These are phyloP conservation scores for Rhizopus stolonifer DNA, from an alignment of 371 early-diverging fungal genomes.

Conservation along the genomic window DNA sequence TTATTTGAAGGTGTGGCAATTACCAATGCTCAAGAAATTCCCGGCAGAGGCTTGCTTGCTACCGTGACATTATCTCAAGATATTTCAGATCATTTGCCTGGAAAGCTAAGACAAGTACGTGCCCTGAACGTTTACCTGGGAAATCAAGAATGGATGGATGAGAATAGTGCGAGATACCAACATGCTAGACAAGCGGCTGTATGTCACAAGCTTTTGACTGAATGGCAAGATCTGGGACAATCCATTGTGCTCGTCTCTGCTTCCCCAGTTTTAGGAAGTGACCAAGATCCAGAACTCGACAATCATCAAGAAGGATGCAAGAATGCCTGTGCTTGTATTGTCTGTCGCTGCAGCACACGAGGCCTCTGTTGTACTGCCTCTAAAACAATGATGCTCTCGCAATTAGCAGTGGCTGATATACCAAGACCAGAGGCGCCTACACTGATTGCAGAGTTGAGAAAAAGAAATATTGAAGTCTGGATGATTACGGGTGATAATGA, in stretches of 20 bases:
- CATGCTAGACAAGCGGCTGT: constrained; percentile 38
- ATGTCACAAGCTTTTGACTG: constrained; percentile 24
- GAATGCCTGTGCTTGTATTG: constrained; percentile 46
- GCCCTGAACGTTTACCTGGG: constrained; percentile 61
- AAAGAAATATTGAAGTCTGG: constrained; percentile 62
- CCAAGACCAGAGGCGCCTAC: constrained; percentile 53
- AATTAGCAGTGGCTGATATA: constrained; percentile 58
- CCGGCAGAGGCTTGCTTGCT: constrained; percentile 69
- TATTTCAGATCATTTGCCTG: constrained; percentile 22
- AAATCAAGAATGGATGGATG: constrained; percentile 71
- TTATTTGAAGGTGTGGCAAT: constrained; percentile 52
- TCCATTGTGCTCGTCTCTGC: constrained; percentile 63
- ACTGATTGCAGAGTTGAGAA: constrained; percentile 43
- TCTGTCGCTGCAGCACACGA: constrained; percentile 46
- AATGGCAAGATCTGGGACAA: constrained; percentile 64
- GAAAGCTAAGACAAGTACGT: constrained; percentile 35
- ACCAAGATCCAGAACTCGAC: constrained; percentile 17
- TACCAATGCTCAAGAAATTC: constrained; percentile 57
- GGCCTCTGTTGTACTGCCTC: constrained; percentile 41
- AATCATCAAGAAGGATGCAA: constrained; percentile 37
- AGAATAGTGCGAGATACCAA: constrained; percentile 57
- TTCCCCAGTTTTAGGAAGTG: constrained; percentile 35
- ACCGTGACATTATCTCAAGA: constrained; percentile 36
- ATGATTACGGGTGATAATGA: constrained; percentile 75
- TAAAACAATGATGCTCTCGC: constrained; percentile 48